Conservation (phyloP, 805 yeast species). For the Ogataea degrootiae region DNA sequence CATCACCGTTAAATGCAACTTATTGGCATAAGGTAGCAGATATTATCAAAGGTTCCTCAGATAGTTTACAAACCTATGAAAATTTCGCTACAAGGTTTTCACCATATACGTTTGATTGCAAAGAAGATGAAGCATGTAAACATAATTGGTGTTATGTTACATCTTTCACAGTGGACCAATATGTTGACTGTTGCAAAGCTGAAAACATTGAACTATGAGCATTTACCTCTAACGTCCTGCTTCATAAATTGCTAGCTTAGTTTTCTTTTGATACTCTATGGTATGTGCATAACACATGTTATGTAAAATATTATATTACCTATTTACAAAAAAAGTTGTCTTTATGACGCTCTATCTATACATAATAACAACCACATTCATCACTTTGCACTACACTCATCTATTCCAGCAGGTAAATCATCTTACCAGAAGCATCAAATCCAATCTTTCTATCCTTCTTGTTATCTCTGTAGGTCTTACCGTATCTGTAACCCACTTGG, state of each 20-base stretch:
- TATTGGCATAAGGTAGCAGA: constrained; percentile 61
- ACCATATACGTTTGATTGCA: constrained; percentile 50
- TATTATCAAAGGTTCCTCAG: constrained; percentile 37
- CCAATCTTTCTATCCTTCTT: constrained; percentile 77
- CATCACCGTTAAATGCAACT: constrained; percentile 59
- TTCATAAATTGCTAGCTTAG: too few relatives aligned
- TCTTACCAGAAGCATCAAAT: constrained; percentile 64
- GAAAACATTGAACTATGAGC: too few relatives aligned
- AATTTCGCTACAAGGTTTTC: constrained; percentile 49
- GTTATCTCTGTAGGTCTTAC: constrained; percentile 84
- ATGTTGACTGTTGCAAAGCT: constrained; percentile 17
- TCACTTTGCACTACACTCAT: neutral
- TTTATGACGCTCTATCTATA: neutral
- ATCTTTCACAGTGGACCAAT: constrained; percentile 33
- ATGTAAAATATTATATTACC: neutral
- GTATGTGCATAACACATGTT: too few relatives aligned
- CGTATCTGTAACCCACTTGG: constrained; percentile 85
- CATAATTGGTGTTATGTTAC: constrained; percentile 39
- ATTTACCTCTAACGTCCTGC: too few relatives aligned
- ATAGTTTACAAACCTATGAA: constrained; percentile 45
- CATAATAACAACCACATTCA: neutral
- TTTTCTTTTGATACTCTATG: too few relatives aligned
- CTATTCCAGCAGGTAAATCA: constrained; percentile 29
- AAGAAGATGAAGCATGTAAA: constrained; percentile 41
- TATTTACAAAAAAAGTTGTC: constrained; percentile 4